phyloP scores from a whole-genome alignment of 257 asterid species.

The Eustoma russellianum region DNA sequence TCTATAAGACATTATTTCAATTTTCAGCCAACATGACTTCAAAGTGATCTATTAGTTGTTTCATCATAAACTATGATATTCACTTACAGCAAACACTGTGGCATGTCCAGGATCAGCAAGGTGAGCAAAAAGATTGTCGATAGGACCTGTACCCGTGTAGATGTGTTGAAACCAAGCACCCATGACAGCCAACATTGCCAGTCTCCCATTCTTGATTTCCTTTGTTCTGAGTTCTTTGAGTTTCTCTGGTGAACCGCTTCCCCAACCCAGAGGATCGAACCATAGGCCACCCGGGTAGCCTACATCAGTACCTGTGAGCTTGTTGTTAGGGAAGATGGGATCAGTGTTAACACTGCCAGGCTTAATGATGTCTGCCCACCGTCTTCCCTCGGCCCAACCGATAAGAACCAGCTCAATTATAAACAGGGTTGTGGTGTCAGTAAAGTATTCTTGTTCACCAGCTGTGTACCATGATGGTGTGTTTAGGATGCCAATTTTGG shows the following conservation, averaged over 20 bases:
- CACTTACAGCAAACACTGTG: constrained; percentile 83
- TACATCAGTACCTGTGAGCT: constrained; percentile 94
- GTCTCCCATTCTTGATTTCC: constrained; percentile 89
- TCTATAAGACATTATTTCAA: too few species aligned
- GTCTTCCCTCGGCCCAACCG: constrained; percentile 99
- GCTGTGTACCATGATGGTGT: constrained; percentile 99
- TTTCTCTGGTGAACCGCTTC: constrained; percentile 63
- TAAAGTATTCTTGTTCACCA: constrained; percentile 88
- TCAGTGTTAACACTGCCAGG: constrained; percentile 95
- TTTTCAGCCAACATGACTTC: too few species aligned
- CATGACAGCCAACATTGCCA: constrained; percentile 95
- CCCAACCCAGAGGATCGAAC: constrained; percentile 99
- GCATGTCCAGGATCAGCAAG: constrained; percentile 98
- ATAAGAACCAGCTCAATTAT: constrained; percentile 69
- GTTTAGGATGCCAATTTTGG: constrained; percentile 83
- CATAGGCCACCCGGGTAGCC: constrained; percentile 96
- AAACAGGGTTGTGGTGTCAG: constrained; percentile 87
- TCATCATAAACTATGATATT: constrained; percentile 4
- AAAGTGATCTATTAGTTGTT: too few species aligned
- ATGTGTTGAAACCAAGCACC: constrained; percentile 99
- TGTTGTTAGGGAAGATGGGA: constrained; percentile 97
- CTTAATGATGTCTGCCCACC: constrained; percentile 96
- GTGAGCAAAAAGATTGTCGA: constrained; percentile 94
- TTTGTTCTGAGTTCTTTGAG: constrained; percentile 89
- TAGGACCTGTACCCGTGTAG: constrained; percentile 94